Percentiles rank a stretch among this genome's conserved stretches.
These are phyloP conservation scores for Pseudopyrenochaeta lycopersici DNA, from an alignment of 2,329 filamentous ascomycete genomes.

Conservation along the genomic window DNA sequence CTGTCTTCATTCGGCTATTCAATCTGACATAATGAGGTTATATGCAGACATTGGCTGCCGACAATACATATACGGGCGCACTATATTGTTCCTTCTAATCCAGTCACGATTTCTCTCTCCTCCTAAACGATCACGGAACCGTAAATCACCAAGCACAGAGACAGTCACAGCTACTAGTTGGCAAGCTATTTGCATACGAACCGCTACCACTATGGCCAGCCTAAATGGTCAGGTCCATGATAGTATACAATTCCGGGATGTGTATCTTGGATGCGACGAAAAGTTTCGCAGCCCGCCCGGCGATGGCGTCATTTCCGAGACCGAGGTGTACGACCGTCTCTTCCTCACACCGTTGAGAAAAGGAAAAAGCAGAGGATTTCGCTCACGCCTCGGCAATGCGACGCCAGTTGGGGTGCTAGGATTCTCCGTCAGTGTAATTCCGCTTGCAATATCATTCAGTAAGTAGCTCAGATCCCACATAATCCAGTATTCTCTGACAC, in stretches of 20 bases:
- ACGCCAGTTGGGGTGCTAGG: constrained; percentile 24
- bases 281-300: background rate
- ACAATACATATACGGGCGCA: background rate
- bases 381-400: constrained; percentile 18
- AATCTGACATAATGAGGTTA: background rate
- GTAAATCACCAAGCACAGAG: background rate
- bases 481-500: constrained; percentile 2
- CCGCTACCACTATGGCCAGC: background rate
- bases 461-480: background rate
- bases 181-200: background rate
- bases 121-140: background rate
- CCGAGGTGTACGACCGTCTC: background rate
- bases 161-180: background rate
- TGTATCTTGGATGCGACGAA: background rate
- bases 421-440: constrained; percentile 20
- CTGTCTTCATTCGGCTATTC: background rate
- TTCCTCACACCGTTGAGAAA: background rate
- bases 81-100: background rate
- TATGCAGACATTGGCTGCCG: background rate
- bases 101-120: background rate
- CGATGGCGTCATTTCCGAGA: background rate
- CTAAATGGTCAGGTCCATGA: background rate
- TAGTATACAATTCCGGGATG: background rate
- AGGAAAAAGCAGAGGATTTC: constrained; percentile 7
- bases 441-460: constrained; percentile 22